These are phyloP conservation scores for Panicum virgatum DNA, from an alignment of 202 grass and related monocot genomes.

Conservation along the genomic window DNA sequence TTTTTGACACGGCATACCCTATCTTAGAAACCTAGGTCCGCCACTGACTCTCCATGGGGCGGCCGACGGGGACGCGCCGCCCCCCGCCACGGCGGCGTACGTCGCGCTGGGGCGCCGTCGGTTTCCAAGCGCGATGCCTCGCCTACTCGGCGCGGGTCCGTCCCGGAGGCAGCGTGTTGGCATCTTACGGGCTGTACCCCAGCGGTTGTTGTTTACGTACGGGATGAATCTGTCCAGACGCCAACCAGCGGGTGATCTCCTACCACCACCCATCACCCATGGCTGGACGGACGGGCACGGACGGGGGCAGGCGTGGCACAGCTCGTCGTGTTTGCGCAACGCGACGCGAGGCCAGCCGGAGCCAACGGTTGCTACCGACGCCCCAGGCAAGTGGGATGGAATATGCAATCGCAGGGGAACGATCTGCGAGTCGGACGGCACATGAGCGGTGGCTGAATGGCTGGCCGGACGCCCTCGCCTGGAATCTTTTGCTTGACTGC, in stretches of 20 bases:
- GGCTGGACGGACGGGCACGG: background rate
- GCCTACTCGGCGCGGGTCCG: slow-evolving; percentile 2
- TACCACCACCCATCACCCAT: background rate
- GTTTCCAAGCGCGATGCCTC: slow-evolving; percentile 43
- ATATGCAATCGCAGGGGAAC: background rate
- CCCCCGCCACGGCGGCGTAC: background rate
- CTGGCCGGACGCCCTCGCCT: background rate
- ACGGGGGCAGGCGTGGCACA: background rate
- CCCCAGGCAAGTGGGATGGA: background rate
- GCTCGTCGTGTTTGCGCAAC: slow-evolving; percentile 15
- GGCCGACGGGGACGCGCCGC: background rate
- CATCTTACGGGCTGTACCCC: background rate
- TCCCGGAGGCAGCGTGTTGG: background rate
- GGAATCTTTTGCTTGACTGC: slow-evolving; percentile 30
- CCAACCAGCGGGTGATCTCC: background rate
- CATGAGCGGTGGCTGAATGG: background rate
- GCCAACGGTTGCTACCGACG: background rate
- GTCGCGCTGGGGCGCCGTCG: slow-evolving; percentile 16
- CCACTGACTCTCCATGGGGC: no score
- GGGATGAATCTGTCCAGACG: background rate
- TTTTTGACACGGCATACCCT: no score
- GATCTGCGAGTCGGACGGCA: slow-evolving; percentile 16
- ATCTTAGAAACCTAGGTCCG: no score
- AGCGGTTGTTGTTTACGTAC: background rate
- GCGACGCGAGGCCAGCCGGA: slow-evolving; percentile 23